Percentiles rank a stretch among this genome's conserved stretches.
These are phyloP conservation scores for Eucalyptus regnans DNA, from an alignment of 345 rosid species.

Conservation along the genomic window DNA sequence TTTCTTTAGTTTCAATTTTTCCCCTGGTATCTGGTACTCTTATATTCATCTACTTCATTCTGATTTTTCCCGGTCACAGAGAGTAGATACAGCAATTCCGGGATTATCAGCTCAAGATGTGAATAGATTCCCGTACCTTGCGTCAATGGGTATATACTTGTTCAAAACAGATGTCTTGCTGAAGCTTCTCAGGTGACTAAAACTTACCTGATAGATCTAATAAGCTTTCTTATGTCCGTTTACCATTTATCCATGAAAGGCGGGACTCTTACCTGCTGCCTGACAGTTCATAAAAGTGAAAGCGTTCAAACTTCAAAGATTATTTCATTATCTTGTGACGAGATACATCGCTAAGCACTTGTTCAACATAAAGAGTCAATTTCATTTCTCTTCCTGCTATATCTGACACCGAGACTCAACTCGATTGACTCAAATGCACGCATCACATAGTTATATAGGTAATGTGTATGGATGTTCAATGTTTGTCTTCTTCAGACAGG, in stretches of 20 bases:
- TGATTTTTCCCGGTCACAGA: constrained; percentile 14
- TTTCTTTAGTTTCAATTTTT: neutral
- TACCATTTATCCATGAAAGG: neutral
- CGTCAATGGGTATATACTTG: constrained; percentile 86
- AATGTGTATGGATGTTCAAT: neutral
- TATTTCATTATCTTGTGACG: neutral
- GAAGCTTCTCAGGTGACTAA: constrained; percentile 43
- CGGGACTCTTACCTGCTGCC: neutral
- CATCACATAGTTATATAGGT: neutral
- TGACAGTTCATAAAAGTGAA: neutral
- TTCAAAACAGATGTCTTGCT: constrained; percentile 65
- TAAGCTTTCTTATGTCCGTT: neutral
- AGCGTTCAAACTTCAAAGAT: neutral
- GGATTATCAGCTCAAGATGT: constrained; percentile 60
- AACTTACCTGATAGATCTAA: neutral
- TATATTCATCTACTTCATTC: neutral
- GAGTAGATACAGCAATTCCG: constrained; percentile 46
- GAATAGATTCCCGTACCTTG: constrained; percentile 45
- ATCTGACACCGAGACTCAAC: neutral
- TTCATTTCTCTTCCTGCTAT: neutral
- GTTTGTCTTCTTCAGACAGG: constrained; percentile 18
- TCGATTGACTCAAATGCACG: neutral
- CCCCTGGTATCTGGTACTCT: neutral
- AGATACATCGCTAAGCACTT: neutral
- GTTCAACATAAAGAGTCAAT: neutral